phyloP scores from a whole-genome alignment of 2,329 filamentous ascomycete genomes.

The Trichoderma asperellum region DNA sequence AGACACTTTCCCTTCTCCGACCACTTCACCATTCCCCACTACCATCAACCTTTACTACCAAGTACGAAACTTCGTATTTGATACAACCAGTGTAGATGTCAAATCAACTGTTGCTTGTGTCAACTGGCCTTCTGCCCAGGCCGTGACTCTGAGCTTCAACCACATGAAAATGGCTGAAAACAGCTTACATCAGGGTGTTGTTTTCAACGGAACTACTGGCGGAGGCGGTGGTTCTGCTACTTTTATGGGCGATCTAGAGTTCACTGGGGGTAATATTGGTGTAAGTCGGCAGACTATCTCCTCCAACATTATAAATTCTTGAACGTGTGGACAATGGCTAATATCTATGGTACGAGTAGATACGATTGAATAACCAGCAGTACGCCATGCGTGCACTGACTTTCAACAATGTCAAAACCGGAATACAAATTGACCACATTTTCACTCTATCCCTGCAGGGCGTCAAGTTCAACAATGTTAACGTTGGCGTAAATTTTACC shows the following conservation, averaged over 20 bases:
- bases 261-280: constrained; percentile 25
- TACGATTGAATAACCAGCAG: constrained; percentile 30
- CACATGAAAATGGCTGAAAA: constrained; percentile 27
- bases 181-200: constrained; percentile 29
- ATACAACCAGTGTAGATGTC: constrained; percentile 24
- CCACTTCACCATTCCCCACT: constrained; percentile 28
- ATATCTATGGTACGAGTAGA: background rate
- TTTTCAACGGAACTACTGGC: constrained; percentile 29
- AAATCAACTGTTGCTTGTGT: constrained; percentile 27
- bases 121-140: constrained; percentile 30
- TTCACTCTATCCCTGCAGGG: constrained; percentile 30
- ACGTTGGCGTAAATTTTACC: constrained; percentile 28
- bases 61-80: constrained; percentile 30
- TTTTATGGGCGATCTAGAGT: constrained; percentile 29
- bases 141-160: constrained; percentile 29
- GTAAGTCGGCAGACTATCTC: background rate
- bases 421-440: constrained; percentile 28
- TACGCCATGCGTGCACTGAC: constrained; percentile 28
- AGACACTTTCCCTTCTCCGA: constrained; percentile 28
- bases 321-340: background rate
- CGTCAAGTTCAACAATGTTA: constrained; percentile 27
- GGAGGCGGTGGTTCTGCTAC: constrained; percentile 30
- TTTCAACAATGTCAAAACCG: constrained; percentile 30
- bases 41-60: constrained; percentile 31
- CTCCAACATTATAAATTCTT: background rate